Evolutionary conservation across 2,329 filamentous ascomycete genomes (phyloP).

Genomic region (Didymella pinodella): DNA sequence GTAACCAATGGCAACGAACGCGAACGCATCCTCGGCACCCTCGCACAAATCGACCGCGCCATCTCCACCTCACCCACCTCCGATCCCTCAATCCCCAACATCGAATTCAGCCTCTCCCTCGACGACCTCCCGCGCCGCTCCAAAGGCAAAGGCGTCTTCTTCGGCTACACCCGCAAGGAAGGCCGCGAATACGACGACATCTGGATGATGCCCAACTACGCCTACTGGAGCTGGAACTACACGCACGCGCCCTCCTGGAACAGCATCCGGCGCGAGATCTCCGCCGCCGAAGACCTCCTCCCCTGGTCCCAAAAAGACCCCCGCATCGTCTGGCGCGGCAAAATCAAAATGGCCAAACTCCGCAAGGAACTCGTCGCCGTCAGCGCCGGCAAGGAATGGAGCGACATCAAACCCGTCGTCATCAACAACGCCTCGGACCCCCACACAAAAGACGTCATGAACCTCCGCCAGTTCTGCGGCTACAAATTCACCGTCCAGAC

Average conservation of each 20-base stretch:
- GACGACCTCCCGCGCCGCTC: slow-evolving; percentile 46
- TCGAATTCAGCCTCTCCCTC: slow-evolving; percentile 45
- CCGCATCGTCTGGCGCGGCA: slow-evolving; percentile 45
- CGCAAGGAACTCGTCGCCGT: slow-evolving; percentile 40
- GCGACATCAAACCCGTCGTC: slow-evolving; percentile 46
- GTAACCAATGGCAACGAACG: slow-evolving; percentile 47
- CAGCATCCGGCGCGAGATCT: slow-evolving; percentile 42
- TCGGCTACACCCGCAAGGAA: slow-evolving; percentile 45
- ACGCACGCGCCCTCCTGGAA: slow-evolving; percentile 48
- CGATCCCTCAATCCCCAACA: slow-evolving; percentile 41
- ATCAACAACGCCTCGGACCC: slow-evolving; percentile 43
- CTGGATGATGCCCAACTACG: slow-evolving; percentile 49
- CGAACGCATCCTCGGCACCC: slow-evolving; percentile 46
- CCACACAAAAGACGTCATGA: slow-evolving; percentile 47
- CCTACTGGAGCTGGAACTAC: slow-evolving; percentile 49
- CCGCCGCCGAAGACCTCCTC: slow-evolving; percentile 30
- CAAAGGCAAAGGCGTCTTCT: slow-evolving; percentile 36
- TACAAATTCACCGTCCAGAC: slow-evolving; percentile 64
- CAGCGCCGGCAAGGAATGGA: slow-evolving; percentile 42
- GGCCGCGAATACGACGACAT: slow-evolving; percentile 39
- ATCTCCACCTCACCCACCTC: slow-evolving; percentile 36
- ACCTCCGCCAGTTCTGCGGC: slow-evolving; percentile 44
- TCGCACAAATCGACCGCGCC: slow-evolving; percentile 45
- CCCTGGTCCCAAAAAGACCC: slow-evolving; percentile 44
- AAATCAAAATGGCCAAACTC: slow-evolving; percentile 45